Conservation (phyloP, 2,329 filamentous ascomycete species). For the Fusarium vanettenii region DNA sequence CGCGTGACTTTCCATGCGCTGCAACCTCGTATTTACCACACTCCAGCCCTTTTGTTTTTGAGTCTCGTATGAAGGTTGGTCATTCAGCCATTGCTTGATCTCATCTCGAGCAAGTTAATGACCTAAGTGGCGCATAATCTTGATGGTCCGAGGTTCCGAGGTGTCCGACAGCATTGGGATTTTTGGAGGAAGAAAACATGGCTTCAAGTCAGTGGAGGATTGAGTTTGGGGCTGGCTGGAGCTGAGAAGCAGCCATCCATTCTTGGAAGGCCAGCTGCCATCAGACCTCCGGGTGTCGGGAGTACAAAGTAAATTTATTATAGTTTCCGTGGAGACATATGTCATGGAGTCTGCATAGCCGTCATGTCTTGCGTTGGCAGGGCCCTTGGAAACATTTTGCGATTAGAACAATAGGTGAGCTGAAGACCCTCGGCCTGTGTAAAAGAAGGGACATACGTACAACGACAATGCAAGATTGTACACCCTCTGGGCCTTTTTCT, state of each 20-base stretch:
- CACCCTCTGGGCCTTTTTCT: too few species aligned
- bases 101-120: neutral
- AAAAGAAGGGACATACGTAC: too few species aligned
- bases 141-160: neutral
- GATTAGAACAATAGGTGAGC: too few species aligned
- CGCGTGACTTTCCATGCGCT: neutral
- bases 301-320: neutral
- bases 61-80: neutral
- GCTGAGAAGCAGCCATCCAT: neutral
- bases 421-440: too few species aligned
- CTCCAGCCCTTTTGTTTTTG: neutral
- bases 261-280: neutral
- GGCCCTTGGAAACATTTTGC: too few species aligned
- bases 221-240: neutral
- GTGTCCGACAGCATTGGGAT: neutral
- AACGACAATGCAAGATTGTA: too few species aligned
- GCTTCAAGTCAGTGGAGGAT: neutral
- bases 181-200: neutral
- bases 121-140: neutral
- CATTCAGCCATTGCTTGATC: neutral
- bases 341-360: too few species aligned
- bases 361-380: too few species aligned
- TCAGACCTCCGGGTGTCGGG: neutral
- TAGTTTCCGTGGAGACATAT: too few species aligned
- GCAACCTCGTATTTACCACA: neutral